Evolutionary conservation across 805 yeast species (phyloP).

Genomic region (Saturnispora halmiae): DNA sequence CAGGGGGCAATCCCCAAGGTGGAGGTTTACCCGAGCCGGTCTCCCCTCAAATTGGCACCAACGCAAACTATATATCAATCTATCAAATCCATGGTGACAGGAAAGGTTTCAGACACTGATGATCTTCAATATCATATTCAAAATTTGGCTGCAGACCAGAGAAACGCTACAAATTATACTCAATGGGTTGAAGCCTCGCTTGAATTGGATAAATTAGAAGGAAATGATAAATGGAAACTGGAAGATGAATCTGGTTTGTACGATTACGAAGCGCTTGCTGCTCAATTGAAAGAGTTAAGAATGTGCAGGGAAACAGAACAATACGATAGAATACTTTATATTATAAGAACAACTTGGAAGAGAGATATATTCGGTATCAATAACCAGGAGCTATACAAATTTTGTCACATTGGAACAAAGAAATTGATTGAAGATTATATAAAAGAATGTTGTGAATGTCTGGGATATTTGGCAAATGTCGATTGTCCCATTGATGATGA

Average conservation of each 20-base stretch:
- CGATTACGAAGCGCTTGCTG: conserved; percentile 55
- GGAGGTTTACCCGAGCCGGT: background rate
- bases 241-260: conserved; percentile 54
- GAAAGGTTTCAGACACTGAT: too few species aligned
- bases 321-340: conserved; percentile 51
- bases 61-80: background rate
- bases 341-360: conserved; percentile 76
- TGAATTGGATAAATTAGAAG: conserved; percentile 54
- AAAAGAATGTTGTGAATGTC: conserved; percentile 54
- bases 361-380: conserved; percentile 86
- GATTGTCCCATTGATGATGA: conserved; percentile 48
- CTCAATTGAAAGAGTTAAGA: conserved; percentile 46
- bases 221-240: conserved; percentile 66
- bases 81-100: background rate
- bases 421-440: conserved; percentile 73
- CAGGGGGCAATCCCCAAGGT: conserved; percentile 2
- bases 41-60: background rate
- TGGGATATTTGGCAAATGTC: conserved; percentile 33
- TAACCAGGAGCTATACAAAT: conserved; percentile 64
- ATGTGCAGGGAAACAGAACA: conserved; percentile 51
- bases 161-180: conserved; percentile 36
- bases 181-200: conserved; percentile 64
- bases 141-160: conserved; percentile 26
- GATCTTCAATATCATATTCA: too few species aligned
- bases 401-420: conserved; percentile 82